phyloP scores from a whole-genome alignment of 768 basidiomycete genomes.

The Lactarius psammicola region DNA sequence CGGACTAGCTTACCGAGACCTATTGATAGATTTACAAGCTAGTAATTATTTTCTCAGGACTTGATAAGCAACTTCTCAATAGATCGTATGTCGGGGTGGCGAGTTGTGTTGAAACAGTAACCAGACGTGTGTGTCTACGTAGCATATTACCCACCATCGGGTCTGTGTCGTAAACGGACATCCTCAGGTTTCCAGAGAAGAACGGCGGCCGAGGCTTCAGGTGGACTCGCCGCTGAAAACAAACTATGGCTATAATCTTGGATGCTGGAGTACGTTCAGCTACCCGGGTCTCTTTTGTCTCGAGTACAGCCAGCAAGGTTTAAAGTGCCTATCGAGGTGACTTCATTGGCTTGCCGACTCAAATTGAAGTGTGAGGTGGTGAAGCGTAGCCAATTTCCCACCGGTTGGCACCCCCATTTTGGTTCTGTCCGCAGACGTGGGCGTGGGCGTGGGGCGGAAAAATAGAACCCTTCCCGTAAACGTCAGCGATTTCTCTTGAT shows the following conservation, averaged over 20 bases:
- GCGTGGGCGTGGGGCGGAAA: background rate
- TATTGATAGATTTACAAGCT: background rate
- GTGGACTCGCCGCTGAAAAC: background rate
- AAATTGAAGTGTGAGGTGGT: background rate
- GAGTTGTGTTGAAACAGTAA: background rate
- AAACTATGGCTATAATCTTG: background rate
- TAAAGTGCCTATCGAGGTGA: constrained; percentile 4
- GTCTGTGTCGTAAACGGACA: background rate
- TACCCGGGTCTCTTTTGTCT: background rate
- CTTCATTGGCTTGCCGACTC: constrained; percentile 8
- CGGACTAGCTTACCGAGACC: background rate
- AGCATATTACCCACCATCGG: background rate
- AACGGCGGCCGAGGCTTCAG: background rate
- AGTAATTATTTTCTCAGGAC: background rate
- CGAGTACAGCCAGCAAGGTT: background rate
- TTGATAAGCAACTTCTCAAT: background rate
- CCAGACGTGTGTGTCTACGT: background rate
- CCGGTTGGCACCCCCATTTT: background rate
- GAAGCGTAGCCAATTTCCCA: background rate
- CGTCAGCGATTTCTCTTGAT: constrained; percentile 2
- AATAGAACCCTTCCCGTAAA: background rate
- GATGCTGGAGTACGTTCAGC: background rate
- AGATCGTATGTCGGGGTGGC: background rate
- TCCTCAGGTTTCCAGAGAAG: background rate
- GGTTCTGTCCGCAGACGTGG: constrained; percentile 1